Percentiles rank a stretch among this genome's conserved stretches.
These are phyloP conservation scores for Aspergillus sclerotialis DNA, from an alignment of 2,329 filamentous ascomycete species.

Conservation along the genomic window DNA sequence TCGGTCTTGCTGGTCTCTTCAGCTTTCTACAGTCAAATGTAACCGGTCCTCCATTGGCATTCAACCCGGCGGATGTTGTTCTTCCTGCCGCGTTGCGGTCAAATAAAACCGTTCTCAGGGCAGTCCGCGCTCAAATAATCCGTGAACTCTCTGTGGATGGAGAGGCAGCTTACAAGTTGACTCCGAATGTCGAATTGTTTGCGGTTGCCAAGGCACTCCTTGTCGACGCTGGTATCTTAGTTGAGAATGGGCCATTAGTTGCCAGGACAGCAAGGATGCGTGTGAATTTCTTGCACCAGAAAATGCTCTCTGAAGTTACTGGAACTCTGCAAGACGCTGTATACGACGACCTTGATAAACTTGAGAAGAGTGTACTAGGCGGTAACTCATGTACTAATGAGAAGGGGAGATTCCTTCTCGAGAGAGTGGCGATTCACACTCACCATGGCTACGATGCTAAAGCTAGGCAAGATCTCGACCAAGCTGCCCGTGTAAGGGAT, in stretches of 20 bases:
- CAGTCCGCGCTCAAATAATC: slow-evolving; percentile 56
- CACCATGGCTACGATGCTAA: slow-evolving; percentile 74
- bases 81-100: slow-evolving; percentile 36
- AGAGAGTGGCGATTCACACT: slow-evolving; percentile 75
- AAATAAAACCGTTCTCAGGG: slow-evolving; percentile 36
- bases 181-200: slow-evolving; percentile 77
- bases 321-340: slow-evolving; percentile 54
- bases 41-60: slow-evolving; percentile 73
- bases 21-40: slow-evolving; percentile 82
- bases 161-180: slow-evolving; percentile 75
- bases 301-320: slow-evolving; percentile 57
- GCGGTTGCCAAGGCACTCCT: slow-evolving; percentile 61
- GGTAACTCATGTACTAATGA: slow-evolving; percentile 27
- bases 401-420: slow-evolving; percentile 67
- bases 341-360: slow-evolving; percentile 49
- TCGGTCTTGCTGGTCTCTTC: slow-evolving; percentile 64
- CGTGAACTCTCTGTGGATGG: slow-evolving; percentile 70
- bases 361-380: slow-evolving; percentile 39
- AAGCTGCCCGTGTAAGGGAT: slow-evolving; percentile 59
- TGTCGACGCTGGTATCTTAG: slow-evolving; percentile 41
- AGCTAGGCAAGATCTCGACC: slow-evolving; percentile 63
- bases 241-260: slow-evolving; percentile 32
- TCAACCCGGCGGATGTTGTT: slow-evolving; percentile 44
- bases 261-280: slow-evolving; percentile 60
- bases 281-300: slow-evolving; percentile 65